Evolutionary conservation across 257 asterid genomes (phyloP), one percentile per base, ranked within the genome.

Genomic region (Leptodermis oblonga): DNA sequence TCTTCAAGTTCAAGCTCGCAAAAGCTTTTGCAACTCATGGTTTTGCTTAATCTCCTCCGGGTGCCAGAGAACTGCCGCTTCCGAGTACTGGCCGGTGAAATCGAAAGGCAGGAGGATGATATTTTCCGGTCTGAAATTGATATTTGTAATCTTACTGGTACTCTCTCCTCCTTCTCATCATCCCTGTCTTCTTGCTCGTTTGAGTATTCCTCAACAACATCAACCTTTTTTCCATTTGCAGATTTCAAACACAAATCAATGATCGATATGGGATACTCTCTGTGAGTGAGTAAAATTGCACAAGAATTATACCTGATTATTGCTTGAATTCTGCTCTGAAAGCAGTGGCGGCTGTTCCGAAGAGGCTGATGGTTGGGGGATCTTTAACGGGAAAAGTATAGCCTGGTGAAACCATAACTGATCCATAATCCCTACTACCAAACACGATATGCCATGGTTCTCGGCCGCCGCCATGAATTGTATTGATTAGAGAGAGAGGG

Each of bases 1-100:
- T 89, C 95, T 78, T 87, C 86, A 0, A 87, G 85, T 18, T 89
- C 92, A 13, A 89, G 89, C 62, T 86, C 95, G 41, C 68, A 61
- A n/a, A 81, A 51, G 69, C 83, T 83, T 75, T 89, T 85, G 80
- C 83, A 82, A 45, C 85, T 82, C 78, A 66, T 46, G 1, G 76
- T 70, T 71, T 82, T 88, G 73, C 73, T 69, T 76, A 86, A 9
- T 62, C 33, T 74, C 37, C 52, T 53, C 31, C 53, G 45, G 7
- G 34, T 42, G 10, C 34, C 46, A 6, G 53, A 25, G 23, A 51
- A 11, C 64, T 41, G 10, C 67, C 49, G 48, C 7, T 42, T 62
- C 33, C 48, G 33, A 42, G 30, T 14, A 15, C 20, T 20, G 49
- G 82, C 41, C 5, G 84, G 84, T 13, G 86, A 77, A 0, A 78